These are phyloP conservation scores for Podospora didyma DNA, from an alignment of 495 filamentous ascomycete genomes.

Conservation along the genomic window DNA sequence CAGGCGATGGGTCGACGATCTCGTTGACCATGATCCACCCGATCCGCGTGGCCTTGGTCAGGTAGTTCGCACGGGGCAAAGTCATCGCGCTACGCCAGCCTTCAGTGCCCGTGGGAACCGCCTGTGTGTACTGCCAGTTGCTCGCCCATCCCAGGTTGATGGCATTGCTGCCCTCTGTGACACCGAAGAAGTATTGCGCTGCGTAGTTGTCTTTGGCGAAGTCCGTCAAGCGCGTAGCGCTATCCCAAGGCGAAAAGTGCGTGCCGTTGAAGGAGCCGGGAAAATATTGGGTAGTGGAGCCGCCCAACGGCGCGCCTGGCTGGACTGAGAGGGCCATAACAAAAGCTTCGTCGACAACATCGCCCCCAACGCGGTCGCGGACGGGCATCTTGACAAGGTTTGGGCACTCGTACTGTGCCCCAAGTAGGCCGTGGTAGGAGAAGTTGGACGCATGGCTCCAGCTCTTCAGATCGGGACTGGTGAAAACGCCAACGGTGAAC, in stretches of 20 bases:
- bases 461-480: conserved; percentile 47
- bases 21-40: conserved; percentile 42
- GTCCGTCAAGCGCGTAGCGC: conserved; percentile 41
- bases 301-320: conserved; percentile 54
- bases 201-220: conserved; percentile 59
- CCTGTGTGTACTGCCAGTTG: conserved; percentile 56
- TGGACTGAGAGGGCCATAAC: conserved; percentile 50
- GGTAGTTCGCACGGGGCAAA: conserved; percentile 39
- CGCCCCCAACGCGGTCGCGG: conserved; percentile 3
- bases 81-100: conserved; percentile 52
- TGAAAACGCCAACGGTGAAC: conserved; percentile 51
- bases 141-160: conserved; percentile 54
- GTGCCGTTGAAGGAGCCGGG: conserved; percentile 50
- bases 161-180: conserved; percentile 28
- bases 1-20: conserved; percentile 33
- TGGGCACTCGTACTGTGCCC: conserved; percentile 57
- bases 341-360: conserved; percentile 23
- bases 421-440: conserved; percentile 46
- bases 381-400: conserved; percentile 46
- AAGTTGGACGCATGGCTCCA: conserved; percentile 56
- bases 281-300: conserved; percentile 48
- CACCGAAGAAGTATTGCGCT: conserved; percentile 49
- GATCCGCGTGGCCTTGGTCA: conserved; percentile 38
- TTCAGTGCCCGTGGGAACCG: conserved; percentile 46
- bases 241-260: conserved; percentile 40